Evolutionary conservation across 345 rosid genomes (phyloP), one percentile per base, ranked within the genome.

Genomic region (Cardamine chenopodiifolia): DNA sequence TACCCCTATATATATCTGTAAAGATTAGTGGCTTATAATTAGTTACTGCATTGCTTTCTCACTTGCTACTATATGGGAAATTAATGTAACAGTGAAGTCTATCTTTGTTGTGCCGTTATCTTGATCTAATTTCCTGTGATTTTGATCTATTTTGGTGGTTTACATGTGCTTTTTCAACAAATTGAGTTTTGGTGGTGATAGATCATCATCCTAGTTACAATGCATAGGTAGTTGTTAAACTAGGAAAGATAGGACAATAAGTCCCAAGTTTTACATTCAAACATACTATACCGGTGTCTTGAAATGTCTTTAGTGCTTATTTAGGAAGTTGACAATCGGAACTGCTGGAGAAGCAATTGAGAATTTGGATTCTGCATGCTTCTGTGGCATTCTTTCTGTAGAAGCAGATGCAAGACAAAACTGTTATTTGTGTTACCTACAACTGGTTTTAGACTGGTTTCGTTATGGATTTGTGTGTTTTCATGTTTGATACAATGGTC

Each of bases 71-170:
- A 10, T 13, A 35, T n/a, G 18, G 37, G 15, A 23, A 71, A 11
- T 23, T 47, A 37, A 35, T 74, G 72, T 26, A 55, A 34, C 29
- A 45, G 50, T 45, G 50, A 66, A 45, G 20, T 73, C 18, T 65
- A 55, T 72, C 34, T 52, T 73, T 73, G 19, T 44, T 55, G 9
- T 55, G 63, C 42, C 42, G 9, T 68, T 40, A 40, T 42, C 20
- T 39, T 25, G 25, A 22, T 52, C 18, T 17, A 53, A 1, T 9
- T 20, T 23, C 25, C 15, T 52, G 60, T 35, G 18, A 52, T 35
- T 58, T 66, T 66, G 23, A 52, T 52, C 4, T 35, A 25, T 68
- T 68, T 40, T 55, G 54, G 53, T 54, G 62, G 52, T 39, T 53
- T 54, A 40, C 52, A 68, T 68, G 26, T 68, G 39, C 19, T 5